Percentiles rank a stretch among this genome's conserved stretches.
Evolutionary conservation across 768 basidiomycete species (phyloP).

Genomic region (Phanerodontia chrysosporium): DNA sequence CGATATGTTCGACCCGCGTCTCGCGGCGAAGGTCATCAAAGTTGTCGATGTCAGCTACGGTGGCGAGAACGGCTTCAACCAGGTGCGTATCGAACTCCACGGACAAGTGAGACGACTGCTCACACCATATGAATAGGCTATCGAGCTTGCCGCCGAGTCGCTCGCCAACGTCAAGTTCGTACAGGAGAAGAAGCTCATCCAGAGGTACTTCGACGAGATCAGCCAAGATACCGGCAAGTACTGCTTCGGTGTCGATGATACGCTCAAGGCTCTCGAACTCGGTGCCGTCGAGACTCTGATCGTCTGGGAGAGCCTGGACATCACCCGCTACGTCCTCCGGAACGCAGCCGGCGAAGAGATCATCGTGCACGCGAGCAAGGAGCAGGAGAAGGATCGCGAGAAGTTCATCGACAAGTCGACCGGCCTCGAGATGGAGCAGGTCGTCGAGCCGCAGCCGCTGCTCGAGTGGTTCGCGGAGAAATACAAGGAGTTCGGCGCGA

Average conservation of each 20-base stretch:
- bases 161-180: slow-evolving; percentile 99
- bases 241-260: slow-evolving; percentile 97
- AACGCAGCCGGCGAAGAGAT: slow-evolving; percentile 93
- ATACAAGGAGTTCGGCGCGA: slow-evolving; percentile 96
- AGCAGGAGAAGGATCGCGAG: slow-evolving; percentile 89
- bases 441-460: slow-evolving; percentile 73
- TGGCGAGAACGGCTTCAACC: slow-evolving; percentile 98
- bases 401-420: slow-evolving; percentile 96
- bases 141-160: slow-evolving; percentile 93
- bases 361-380: slow-evolving; percentile 71
- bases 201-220: slow-evolving; percentile 99
- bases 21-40: slow-evolving; percentile 92
- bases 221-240: slow-evolving; percentile 95
- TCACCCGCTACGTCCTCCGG: slow-evolving; percentile 80
- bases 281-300: slow-evolving; percentile 96
- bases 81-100: slow-evolving; percentile 45
- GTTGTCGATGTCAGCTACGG: slow-evolving; percentile 98
- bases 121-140: slow-evolving; percentile 53
- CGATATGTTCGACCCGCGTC: slow-evolving; percentile 91
- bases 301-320: slow-evolving; percentile 97
- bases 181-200: slow-evolving; percentile 96
- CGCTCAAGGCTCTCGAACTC: slow-evolving; percentile 91
- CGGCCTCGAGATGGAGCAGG: slow-evolving; percentile 92
- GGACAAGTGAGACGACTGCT: slow-evolving; percentile 7
- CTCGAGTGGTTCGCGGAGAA: slow-evolving; percentile 99